These are phyloP conservation scores for Beauveria pseudobassiana DNA, from an alignment of 2,329 filamentous ascomycete species.

Conservation along the genomic window DNA sequence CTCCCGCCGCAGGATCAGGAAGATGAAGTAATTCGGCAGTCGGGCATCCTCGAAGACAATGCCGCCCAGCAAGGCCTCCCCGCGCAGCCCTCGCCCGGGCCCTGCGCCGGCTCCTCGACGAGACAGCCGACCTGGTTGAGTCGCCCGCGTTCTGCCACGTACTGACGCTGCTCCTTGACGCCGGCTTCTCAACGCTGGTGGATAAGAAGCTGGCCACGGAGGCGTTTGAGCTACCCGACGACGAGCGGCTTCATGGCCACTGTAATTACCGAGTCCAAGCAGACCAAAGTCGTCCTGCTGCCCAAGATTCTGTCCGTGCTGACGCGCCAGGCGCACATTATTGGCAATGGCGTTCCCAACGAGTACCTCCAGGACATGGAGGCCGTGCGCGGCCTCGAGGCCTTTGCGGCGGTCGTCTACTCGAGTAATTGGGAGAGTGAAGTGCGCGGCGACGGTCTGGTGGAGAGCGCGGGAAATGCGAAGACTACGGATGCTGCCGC, in stretches of 20 bases:
- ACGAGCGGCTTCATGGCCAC: conserved; percentile 30
- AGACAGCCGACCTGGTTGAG: conserved; percentile 92
- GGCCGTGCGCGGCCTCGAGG: conserved; percentile 65
- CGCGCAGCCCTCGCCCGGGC: conserved; percentile 42
- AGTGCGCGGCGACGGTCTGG: conserved; percentile 42
- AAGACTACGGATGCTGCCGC: conserved; percentile 19
- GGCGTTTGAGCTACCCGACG: conserved; percentile 56
- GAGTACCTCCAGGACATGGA: conserved; percentile 71
- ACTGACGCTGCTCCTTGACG: conserved; percentile 76
- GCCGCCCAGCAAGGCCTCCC: conserved; percentile 25
- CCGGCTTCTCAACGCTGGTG: conserved; percentile 76
- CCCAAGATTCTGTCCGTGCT: conserved; percentile 86
- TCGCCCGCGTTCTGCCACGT: conserved; percentile 87
- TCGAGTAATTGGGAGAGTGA: conserved; percentile 73
- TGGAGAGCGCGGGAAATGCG: conserved; percentile 30
- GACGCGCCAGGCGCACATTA: conserved; percentile 81
- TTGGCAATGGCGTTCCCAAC: conserved; percentile 70
- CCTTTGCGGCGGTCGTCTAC: conserved; percentile 81
- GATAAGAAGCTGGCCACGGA: conserved; percentile 73
- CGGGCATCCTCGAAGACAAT: conserved; percentile 61
- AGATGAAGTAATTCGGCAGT: conserved; percentile 75
- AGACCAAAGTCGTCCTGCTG: conserved; percentile 59
- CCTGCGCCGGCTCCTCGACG: conserved; percentile 80
- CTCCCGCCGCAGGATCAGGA: conserved; percentile 76
- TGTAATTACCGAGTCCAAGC: conserved; percentile 44